A percentile compares a stretch with the other conserved stretches of the same genome.
These are phyloP conservation scores for Arthrocladium fulminans DNA, from an alignment of 2,329 filamentous ascomycete genomes.

Conservation along the genomic window DNA sequence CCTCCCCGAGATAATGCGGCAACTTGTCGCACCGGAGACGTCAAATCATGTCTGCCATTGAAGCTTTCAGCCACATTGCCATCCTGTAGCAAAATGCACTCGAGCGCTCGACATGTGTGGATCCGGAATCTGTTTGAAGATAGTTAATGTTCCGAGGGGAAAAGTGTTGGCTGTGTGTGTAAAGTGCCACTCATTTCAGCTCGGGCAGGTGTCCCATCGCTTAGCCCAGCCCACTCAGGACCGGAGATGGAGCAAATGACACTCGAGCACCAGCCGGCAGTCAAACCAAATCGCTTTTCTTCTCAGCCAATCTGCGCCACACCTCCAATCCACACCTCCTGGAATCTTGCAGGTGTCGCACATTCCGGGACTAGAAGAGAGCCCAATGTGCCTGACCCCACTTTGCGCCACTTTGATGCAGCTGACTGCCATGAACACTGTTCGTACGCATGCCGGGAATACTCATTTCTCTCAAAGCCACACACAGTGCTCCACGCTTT, in stretches of 20 bases:
- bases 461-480: constrained; percentile 4
- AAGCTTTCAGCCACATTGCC: too few species aligned
- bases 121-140: too few species aligned
- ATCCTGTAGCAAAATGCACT: too few species aligned
- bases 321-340: constrained; percentile 4
- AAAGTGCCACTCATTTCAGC: background rate
- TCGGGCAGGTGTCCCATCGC: background rate
- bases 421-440: background rate
- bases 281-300: background rate
- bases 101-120: too few species aligned
- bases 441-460: background rate
- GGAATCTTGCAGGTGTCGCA: constrained; percentile 5
- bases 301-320: constrained; percentile 5
- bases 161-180: too few species aligned
- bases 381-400: background rate
- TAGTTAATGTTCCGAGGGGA: too few species aligned
- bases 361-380: constrained; percentile 2
- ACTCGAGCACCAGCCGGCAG: constrained; percentile 2
- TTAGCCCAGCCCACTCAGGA: constrained; percentile 2
- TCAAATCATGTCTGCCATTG: background rate
- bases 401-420: constrained; percentile 1
- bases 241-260: constrained; percentile 1
- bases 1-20: background rate
- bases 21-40: background rate
- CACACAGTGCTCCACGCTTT: background rate